Evolutionary conservation across 805 yeast species (phyloP).

Genomic region (Limtongozyma cylindracea): DNA sequence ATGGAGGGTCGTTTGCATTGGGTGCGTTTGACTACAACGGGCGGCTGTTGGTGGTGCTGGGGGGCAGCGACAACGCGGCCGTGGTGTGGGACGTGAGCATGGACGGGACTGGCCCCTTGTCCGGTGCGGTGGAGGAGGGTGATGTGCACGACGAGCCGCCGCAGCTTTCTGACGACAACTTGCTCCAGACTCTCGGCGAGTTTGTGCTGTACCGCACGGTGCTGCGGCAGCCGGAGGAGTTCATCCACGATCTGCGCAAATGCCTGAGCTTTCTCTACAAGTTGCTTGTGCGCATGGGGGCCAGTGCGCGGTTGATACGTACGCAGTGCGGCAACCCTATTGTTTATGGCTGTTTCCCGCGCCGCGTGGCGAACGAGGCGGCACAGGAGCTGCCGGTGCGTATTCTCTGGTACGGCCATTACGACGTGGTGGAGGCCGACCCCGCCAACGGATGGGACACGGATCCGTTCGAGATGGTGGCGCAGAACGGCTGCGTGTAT

Average conservation of each 20-base stretch:
- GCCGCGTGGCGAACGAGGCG: constrained; percentile 9
- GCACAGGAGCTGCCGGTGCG: constrained; percentile 5
- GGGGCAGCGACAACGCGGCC: too few species aligned
- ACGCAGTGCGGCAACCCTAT: constrained; percentile 82
- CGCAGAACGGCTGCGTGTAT: constrained; percentile 63
- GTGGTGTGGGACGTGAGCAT: too few species aligned
- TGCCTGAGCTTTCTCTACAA: constrained; percentile 59
- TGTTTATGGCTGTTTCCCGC: constrained; percentile 48
- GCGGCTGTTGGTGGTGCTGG: too few species aligned
- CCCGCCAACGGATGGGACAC: constrained; percentile 41
- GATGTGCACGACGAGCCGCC: constrained; percentile 1
- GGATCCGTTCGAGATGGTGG: constrained; percentile 52
- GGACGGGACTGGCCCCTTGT: too few species aligned
- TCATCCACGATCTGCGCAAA: constrained; percentile 56
- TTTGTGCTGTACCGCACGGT: constrained; percentile 55
- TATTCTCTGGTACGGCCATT: constrained; percentile 83
- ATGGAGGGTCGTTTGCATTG: neutral
- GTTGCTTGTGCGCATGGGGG: constrained; percentile 44
- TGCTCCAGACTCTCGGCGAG: constrained; percentile 34
- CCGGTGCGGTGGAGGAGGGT: too few species aligned
- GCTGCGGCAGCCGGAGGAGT: constrained; percentile 41
- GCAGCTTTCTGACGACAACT: constrained; percentile 24
- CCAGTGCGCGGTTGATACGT: too few species aligned
- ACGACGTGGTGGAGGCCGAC: constrained; percentile 75
- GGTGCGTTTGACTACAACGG: constrained; percentile 1